Evolutionary conservation across 78 protist genomes (phyloP), one percentile per base, ranked within the genome.

Genomic region (Trichosphaerium sp.): DNA sequence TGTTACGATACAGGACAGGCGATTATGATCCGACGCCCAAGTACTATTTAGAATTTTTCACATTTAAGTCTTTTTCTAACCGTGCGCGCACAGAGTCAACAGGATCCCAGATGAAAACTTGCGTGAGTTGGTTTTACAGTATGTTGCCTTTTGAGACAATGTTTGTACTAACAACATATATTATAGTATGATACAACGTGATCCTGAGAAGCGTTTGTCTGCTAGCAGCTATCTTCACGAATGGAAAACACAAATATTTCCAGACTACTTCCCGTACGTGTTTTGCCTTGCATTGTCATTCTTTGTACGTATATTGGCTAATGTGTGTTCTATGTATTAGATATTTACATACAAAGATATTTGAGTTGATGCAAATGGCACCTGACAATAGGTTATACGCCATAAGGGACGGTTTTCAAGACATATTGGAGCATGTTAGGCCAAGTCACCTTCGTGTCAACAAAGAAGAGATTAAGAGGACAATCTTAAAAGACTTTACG

Each of bases 81-180:
- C n/a, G n/a, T n/a, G n/a, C n/a, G n/a, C n/a, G n/a, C n/a, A n/a
- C n/a, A n/a, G 69, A 51, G 69, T 57, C 1, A 49, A 69, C 40
- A 44, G 65, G 25, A 78, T 73, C 2, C 78, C 82, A 0, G 90
- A 79, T n/a, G 55, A 61, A 15, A 79, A 73, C 47, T 79, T 70
- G n/a, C 83, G 70, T 38, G 65, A 66, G 0, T 54, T 69, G 14
- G 62, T 73, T 34, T 2, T 57, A 10, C 65, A 73, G 15, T 66
- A 60, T 43, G 60, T 3, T n/a, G n/a, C n/a, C n/a, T n/a, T n/a
- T n/a, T n/a, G n/a, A n/a, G n/a, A n/a, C n/a, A n/a, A n/a, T n/a
- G n/a, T n/a, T n/a, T n/a, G n/a, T n/a, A n/a, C n/a, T n/a, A n/a
- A n/a, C n/a, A n/a, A n/a, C n/a, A n/a, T n/a, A n/a, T n/a, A n/a